Evolutionary conservation across 495 filamentous ascomycete genomes (phyloP).

Genomic region (Aspergillus nanangensis): DNA sequence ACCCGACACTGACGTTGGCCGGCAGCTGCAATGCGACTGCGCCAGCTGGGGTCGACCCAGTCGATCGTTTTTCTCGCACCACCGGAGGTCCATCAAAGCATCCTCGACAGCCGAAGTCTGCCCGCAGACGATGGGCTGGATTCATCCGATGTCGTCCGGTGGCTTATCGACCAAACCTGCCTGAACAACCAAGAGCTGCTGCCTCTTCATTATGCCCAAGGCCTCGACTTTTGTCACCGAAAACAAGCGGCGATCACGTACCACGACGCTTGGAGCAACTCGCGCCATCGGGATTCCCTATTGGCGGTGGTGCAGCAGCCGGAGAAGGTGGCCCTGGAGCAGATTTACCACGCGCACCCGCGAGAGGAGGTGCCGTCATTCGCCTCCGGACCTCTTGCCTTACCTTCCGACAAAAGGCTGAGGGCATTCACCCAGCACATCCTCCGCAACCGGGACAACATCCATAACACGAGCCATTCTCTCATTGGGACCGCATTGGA

Average conservation of each 20-base stretch:
- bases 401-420: too few relatives aligned
- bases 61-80: slow-evolving; percentile 59
- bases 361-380: too few relatives aligned
- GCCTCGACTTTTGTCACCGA: slow-evolving; percentile 47
- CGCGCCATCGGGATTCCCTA: slow-evolving; percentile 27
- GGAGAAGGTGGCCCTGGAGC: slow-evolving; percentile 41
- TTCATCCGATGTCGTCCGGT: slow-evolving; percentile 50
- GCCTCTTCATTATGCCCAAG: slow-evolving; percentile 53
- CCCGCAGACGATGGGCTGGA: slow-evolving; percentile 12
- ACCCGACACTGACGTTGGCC: slow-evolving; percentile 1
- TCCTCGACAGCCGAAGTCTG: slow-evolving; percentile 27
- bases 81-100: slow-evolving; percentile 56
- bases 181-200: slow-evolving; percentile 48
- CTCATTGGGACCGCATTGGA: slow-evolving; percentile 31
- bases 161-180: slow-evolving; percentile 62
- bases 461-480: slow-evolving; percentile 1
- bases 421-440: slow-evolving; percentile 23
- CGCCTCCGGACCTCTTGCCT: too few relatives aligned
- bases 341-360: slow-evolving; percentile 45
- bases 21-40: slow-evolving; percentile 61
- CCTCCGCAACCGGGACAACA: slow-evolving; percentile 11
- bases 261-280: too few relatives aligned
- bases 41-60: slow-evolving; percentile 48
- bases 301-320: slow-evolving; percentile 31
- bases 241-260: slow-evolving; percentile 21